Conservation (phyloP, 192 early-diverging fungal species). For the Umbelopsis vinacea region DNA sequence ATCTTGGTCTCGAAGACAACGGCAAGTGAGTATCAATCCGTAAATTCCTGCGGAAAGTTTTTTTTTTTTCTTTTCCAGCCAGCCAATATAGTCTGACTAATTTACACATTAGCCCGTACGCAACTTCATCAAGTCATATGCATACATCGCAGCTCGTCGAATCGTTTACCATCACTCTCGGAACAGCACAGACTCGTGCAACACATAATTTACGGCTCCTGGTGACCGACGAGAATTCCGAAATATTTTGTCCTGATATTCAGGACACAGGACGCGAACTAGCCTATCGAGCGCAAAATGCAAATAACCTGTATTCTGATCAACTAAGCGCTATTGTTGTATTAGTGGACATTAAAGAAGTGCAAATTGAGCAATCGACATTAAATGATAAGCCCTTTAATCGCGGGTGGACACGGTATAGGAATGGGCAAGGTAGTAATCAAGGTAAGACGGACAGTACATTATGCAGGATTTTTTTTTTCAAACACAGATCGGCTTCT, state of each 20-base stretch:
- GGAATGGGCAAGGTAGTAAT: slow-evolving; percentile 40
- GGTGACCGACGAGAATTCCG: slow-evolving; percentile 50
- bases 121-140: slow-evolving; percentile 9
- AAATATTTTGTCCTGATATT: slow-evolving; percentile 44
- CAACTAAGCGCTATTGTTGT: slow-evolving; percentile 64
- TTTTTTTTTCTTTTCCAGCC: no score
- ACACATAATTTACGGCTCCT: slow-evolving; percentile 71
- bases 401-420: slow-evolving; percentile 34
- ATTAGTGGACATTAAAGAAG: slow-evolving; percentile 34
- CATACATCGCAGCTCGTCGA: slow-evolving; percentile 60
- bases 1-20: slow-evolving; percentile 61
- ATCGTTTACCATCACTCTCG: slow-evolving; percentile 72
- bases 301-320: slow-evolving; percentile 64
- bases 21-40: slow-evolving; percentile 34
- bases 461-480: neutral
- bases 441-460: slow-evolving; percentile 23
- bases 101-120: slow-evolving; percentile 8
- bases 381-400: neutral
- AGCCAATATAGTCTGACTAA: slow-evolving; percentile 9
- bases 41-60: neutral
- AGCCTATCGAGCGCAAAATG: slow-evolving; percentile 72
- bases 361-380: slow-evolving; percentile 12
- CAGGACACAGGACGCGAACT: slow-evolving; percentile 51
- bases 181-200: slow-evolving; percentile 72
- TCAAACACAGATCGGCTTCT: neutral